A percentile compares a stretch with the other conserved stretches of the same genome.
These are phyloP conservation scores for Phlegmacium glaucopus DNA, from an alignment of 768 basidiomycete species.

Conservation along the genomic window DNA sequence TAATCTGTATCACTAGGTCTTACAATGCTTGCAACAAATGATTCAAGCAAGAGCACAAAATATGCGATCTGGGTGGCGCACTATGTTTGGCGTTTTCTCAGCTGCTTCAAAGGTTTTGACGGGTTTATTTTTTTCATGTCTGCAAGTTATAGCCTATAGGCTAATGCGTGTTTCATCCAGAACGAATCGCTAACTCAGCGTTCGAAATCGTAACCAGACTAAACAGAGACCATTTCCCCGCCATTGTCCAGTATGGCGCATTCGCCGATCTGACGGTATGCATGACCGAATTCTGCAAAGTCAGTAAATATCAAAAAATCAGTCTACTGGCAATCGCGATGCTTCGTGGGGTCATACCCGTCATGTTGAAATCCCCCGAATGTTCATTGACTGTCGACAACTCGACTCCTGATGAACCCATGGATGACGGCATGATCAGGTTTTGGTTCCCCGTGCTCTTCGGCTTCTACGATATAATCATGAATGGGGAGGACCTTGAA, in stretches of 20 bases:
- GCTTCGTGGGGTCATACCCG: slow-evolving; percentile 89
- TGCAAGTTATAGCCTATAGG: not conserved
- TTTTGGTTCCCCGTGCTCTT: slow-evolving; percentile 98
- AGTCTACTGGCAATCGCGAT: slow-evolving; percentile 94
- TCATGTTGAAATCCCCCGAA: slow-evolving; percentile 85
- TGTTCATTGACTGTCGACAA: slow-evolving; percentile 33
- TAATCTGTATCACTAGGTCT: slow-evolving; percentile 48
- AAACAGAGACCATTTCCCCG: slow-evolving; percentile 85
- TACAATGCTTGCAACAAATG: slow-evolving; percentile 99
- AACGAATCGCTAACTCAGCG: slow-evolving; percentile 87
- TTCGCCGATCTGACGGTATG: slow-evolving; percentile 97
- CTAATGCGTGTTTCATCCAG: slow-evolving; percentile 34
- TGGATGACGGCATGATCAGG: slow-evolving; percentile 88
- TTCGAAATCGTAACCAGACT: slow-evolving; percentile 94
- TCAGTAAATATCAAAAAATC: slow-evolving; percentile 99
- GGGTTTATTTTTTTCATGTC: slow-evolving; percentile 41
- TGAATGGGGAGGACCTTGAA: slow-evolving; percentile 99
- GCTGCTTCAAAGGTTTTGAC: slow-evolving; percentile 92
- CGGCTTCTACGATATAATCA: slow-evolving; percentile 99
- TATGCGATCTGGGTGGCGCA: slow-evolving; percentile 97
- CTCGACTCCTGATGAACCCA: slow-evolving; percentile 29
- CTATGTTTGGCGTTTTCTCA: slow-evolving; percentile 98
- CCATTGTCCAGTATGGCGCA: slow-evolving; percentile 90
- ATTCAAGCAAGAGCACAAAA: slow-evolving; percentile 93
- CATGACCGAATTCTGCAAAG: slow-evolving; percentile 99